Evolutionary conservation across 768 basidiomycete genomes (phyloP).

Genomic region (Leccinum boreale): DNA sequence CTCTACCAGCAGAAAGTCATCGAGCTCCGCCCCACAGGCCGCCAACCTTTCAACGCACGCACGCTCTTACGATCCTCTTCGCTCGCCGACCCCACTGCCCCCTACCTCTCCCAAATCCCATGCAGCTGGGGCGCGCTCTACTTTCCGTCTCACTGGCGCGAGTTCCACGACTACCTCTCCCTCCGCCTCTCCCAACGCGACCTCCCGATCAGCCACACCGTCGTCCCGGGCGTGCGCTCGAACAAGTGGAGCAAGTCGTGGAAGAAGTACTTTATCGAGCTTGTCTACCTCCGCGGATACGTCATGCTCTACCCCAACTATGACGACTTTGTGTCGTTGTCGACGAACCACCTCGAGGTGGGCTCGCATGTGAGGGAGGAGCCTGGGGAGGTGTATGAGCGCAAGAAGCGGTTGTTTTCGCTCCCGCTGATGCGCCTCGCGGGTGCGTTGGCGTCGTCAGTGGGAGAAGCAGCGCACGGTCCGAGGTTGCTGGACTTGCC

Average conservation of each 20-base stretch:
- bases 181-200: slow-evolving; percentile 57
- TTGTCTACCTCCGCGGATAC: slow-evolving; percentile 77
- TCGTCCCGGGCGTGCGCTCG: slow-evolving; percentile 76
- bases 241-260: slow-evolving; percentile 80
- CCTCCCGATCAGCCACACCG: slow-evolving; percentile 32
- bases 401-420: slow-evolving; percentile 61
- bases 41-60: slow-evolving; percentile 66
- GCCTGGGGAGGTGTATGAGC: slow-evolving; percentile 42
- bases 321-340: slow-evolving; percentile 64
- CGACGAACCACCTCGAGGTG: slow-evolving; percentile 87
- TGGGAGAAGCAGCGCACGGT: slow-evolving; percentile 11
- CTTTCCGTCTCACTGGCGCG: slow-evolving; percentile 86
- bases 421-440: slow-evolving; percentile 63
- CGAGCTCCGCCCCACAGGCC: slow-evolving; percentile 66
- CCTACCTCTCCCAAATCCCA: slow-evolving; percentile 83
- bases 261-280: slow-evolving; percentile 89
- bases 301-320: slow-evolving; percentile 91
- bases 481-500: slow-evolving; percentile 58
- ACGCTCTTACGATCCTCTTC: slow-evolving; percentile 45
- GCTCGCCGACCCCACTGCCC: slow-evolving; percentile 47
- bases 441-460: slow-evolving; percentile 7
- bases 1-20: slow-evolving; percentile 84
- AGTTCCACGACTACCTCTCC: slow-evolving; percentile 76
- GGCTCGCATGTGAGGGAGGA: slow-evolving; percentile 73
- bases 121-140: slow-evolving; percentile 93